Base-by-base conservation (phyloP, 2,329 filamentous ascomycete species). In the Balansia obtecta region DNA sequence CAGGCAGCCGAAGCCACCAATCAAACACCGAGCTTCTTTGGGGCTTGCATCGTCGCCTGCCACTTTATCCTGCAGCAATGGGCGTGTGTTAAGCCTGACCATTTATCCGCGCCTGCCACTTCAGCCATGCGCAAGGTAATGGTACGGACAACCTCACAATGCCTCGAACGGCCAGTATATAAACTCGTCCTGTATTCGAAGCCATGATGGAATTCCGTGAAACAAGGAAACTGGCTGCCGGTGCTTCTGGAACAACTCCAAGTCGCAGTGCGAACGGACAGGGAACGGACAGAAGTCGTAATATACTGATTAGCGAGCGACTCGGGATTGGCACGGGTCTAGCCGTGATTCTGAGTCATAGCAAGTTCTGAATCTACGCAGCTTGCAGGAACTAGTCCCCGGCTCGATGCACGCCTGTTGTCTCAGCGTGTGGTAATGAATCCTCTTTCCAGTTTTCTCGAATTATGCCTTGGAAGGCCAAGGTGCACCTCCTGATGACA, bases 1-100 rank as follows among this genome's bases (percentile, higher is more conserved):
- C 27, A 44, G 42, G 49, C 37, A 43, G 49, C 49, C 38, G n/a
- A 44, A 49, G 32, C 18, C 40, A 38, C 40, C 43, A 40, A 45
- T 32, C 43, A 40, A 45, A 37, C 37, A 33, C 37, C 18, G 30
- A 46, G 16, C 32, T 32, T 33, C 27, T 32, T 46, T 10, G 48
- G 37, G 11, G 48, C 37, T 32, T 32, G 33, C n/a, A 37, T 46
- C 48, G 12, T 46, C 34, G 42, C n/a, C 40, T 34, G 9, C 16
- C 16, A 40, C 16, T 37, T 37, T 37, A 37, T 41, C 12, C 39
- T 18, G 20, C 27, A 27, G 27, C 2, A 27, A 18, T 18, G 20
- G 39, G 4, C 16, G n/a, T 12, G 34, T 4, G 11, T 37, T 37
- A 15, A 37, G 34, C 34, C 34, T 12, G 34, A 15, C 34, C 11